A percentile compares a stretch with the other conserved stretches of the same genome.
phyloP scores from a whole-genome alignment of 164 flowering plant genomes.

The Nymphaea colorata region DNA sequence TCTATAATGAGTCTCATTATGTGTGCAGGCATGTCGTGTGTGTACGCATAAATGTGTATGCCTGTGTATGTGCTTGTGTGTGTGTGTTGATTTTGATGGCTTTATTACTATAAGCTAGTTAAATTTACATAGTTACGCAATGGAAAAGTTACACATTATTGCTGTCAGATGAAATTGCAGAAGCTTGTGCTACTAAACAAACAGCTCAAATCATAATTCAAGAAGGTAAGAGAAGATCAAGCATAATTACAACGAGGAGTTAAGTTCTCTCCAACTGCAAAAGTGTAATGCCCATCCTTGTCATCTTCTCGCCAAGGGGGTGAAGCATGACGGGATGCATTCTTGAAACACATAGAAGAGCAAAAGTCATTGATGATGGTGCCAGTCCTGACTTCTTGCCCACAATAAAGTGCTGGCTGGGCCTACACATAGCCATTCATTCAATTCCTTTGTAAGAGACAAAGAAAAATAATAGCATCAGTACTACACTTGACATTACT shows the following conservation, averaged over 20 bases:
- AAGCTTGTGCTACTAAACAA: too few relatives aligned
- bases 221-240: not conserved
- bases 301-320: conserved; percentile 91
- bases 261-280: conserved; percentile 61
- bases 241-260: conserved; percentile 60
- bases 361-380: conserved; percentile 27
- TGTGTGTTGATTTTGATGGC: too few relatives aligned
- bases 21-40: too few relatives aligned
- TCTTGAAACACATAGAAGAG: conserved; percentile 38
- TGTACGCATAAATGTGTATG: too few relatives aligned
- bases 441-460: not conserved
- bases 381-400: conserved; percentile 45
- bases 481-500: not conserved
- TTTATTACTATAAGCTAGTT: too few relatives aligned
- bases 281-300: conserved; percentile 83
- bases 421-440: conserved; percentile 27
- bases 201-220: too few relatives aligned
- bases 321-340: conserved; percentile 43
- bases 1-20: too few relatives aligned
- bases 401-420: conserved; percentile 38
- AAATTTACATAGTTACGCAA: too few relatives aligned
- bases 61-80: too few relatives aligned
- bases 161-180: too few relatives aligned
- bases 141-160: too few relatives aligned
- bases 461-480: not conserved